Evolutionary conservation across 2,329 filamentous ascomycete species (phyloP).

Genomic region (Nemania abortiva): DNA sequence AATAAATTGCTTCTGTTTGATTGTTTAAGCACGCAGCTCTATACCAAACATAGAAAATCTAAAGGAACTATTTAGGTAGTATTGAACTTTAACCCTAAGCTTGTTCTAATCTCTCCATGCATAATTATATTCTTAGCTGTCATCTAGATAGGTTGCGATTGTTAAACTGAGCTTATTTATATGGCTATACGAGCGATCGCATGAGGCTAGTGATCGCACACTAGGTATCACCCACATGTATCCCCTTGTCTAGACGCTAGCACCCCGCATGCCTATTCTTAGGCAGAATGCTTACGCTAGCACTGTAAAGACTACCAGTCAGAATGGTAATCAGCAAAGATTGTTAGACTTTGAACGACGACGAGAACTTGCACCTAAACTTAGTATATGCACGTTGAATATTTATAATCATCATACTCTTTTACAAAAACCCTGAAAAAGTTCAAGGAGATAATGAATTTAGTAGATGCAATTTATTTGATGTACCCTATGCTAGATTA

Average conservation of each 20-base stretch:
- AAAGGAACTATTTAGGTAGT: background rate
- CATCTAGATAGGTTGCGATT: background rate
- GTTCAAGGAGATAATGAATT: no score
- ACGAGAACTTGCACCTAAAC: no score
- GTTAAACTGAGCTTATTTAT: background rate
- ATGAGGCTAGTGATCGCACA: background rate
- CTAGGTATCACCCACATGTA: background rate
- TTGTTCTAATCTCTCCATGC: background rate
- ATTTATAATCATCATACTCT: no score
- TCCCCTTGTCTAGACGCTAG: background rate
- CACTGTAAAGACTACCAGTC: no score
- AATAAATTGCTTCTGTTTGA: background rate
- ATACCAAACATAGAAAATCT: background rate
- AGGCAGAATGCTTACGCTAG: background rate
- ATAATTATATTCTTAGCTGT: background rate
- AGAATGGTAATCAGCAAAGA: no score
- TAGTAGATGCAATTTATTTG: no score
- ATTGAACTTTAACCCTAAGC: background rate
- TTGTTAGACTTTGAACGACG: no score
- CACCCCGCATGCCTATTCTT: background rate
- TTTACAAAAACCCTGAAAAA: no score
- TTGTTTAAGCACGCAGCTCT: background rate
- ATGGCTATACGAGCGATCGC: background rate
- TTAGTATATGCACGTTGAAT: no score
- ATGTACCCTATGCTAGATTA: no score